A percentile compares a stretch with the other conserved stretches of the same genome.
Evolutionary conservation across 2,329 filamentous ascomycete genomes (phyloP).

Genomic region (Colletotrichum echinochloae): DNA sequence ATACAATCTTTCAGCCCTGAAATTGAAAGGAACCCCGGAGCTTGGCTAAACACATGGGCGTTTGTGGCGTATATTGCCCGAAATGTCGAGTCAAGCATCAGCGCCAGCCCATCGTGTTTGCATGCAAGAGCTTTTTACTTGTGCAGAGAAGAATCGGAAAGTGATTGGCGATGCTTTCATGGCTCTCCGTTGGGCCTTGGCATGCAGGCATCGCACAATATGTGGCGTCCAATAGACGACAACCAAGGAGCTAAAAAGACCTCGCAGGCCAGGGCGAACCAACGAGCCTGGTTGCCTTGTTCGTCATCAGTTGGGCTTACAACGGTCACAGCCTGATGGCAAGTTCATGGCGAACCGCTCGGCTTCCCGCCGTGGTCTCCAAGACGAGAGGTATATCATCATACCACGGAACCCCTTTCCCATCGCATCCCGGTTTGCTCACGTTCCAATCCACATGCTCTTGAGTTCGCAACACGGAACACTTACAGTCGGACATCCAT

Average conservation of each 20-base stretch:
- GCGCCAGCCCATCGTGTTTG: background rate
- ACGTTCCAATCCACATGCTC: background rate
- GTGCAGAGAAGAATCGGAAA: no score
- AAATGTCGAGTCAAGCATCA: background rate
- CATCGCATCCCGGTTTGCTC: fast-evolving
- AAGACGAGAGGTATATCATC: background rate
- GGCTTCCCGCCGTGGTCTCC: background rate
- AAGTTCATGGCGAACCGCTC: background rate
- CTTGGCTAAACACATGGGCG: background rate
- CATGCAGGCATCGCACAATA: background rate
- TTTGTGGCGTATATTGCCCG: background rate
- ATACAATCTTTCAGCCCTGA: background rate
- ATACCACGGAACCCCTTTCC: background rate
- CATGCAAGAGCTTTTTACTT: no score
- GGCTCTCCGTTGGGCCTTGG: no score
- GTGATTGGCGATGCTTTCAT: no score
- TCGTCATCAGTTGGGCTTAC: background rate
- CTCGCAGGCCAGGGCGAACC: background rate
- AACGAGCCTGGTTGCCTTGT: background rate
- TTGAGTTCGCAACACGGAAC: background rate
- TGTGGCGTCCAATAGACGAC: background rate
- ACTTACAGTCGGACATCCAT: background rate
- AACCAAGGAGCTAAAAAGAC: background rate
- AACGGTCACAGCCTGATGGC: background rate
- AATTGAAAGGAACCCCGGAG: background rate